Evolutionary conservation across 345 rosid species (phyloP).

Genomic region (Arabidopsis arenosa): DNA sequence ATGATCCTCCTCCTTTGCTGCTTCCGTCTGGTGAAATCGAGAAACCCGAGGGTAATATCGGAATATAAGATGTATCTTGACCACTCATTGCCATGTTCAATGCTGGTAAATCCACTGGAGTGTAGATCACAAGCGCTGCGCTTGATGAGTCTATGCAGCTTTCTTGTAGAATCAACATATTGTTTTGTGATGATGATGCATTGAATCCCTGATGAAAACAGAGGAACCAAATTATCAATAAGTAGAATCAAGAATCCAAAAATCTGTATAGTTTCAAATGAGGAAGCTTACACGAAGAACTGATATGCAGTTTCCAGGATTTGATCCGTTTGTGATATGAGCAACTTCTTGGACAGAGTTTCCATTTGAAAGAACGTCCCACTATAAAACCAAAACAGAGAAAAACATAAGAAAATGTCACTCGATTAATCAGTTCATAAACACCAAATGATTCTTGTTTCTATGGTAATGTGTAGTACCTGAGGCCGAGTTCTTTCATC

Average conservation of each 20-base stretch:
- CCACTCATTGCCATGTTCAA: slow-evolving; percentile 91
- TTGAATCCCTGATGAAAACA: slow-evolving; percentile 62
- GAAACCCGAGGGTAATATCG: slow-evolving; percentile 87
- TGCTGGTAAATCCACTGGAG: slow-evolving; percentile 79
- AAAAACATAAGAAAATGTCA: not conserved
- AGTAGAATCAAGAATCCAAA: not conserved
- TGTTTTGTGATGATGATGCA: slow-evolving; percentile 81
- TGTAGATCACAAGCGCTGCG: slow-evolving; percentile 70
- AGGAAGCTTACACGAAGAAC: slow-evolving; percentile 77
- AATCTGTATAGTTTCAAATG: not conserved
- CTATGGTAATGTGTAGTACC: slow-evolving; percentile 45
- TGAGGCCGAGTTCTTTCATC: slow-evolving; percentile 91
- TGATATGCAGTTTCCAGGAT: slow-evolving; percentile 92
- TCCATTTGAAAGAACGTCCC: slow-evolving; percentile 95
- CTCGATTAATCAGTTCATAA: not conserved
- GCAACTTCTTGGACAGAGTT: slow-evolving; percentile 91
- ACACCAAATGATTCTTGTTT: not conserved
- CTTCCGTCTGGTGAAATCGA: slow-evolving; percentile 75
- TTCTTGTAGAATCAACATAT: slow-evolving; percentile 95
- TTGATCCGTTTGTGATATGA: slow-evolving; percentile 82
- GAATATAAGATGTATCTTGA: slow-evolving; percentile 81
- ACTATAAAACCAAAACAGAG: slow-evolving; percentile 45
- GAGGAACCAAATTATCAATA: not conserved
- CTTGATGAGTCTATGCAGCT: slow-evolving; percentile 89
- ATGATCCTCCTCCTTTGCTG: slow-evolving; percentile 55